Evolutionary conservation across 129 eudicot species (phyloP).

Genomic region (Flaveria robusta): DNA sequence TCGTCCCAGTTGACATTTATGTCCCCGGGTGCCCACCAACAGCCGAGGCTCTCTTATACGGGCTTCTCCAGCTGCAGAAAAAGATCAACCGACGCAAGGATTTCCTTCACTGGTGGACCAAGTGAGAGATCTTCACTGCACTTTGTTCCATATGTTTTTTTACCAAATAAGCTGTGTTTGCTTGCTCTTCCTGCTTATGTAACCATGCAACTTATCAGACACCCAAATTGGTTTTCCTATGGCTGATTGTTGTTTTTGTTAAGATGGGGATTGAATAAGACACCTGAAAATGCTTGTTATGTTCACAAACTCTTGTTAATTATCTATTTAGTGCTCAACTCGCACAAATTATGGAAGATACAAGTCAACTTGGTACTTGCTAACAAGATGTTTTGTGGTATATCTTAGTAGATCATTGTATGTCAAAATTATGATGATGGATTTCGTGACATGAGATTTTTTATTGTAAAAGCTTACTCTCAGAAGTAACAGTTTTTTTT

Average conservation of each 20-base stretch:
- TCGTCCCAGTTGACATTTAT: constrained; percentile 94
- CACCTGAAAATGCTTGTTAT: constrained; percentile 14
- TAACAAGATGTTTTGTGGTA: not conserved
- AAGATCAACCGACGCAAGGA: constrained; percentile 97
- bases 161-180: constrained; percentile 29
- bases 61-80: constrained; percentile 90
- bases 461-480: not conserved
- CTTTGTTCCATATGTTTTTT: constrained; percentile 9
- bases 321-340: constrained; percentile 10
- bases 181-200: constrained; percentile 17
- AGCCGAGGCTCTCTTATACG: constrained; percentile 89
- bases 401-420: not conserved
- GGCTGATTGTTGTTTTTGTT: constrained; percentile 29
- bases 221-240: constrained; percentile 11
- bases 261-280: constrained; percentile 41
- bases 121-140: constrained; percentile 43
- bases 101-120: constrained; percentile 95
- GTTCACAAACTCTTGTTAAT: constrained; percentile 18
- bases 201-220: constrained; percentile 7
- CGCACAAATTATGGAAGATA: not conserved
- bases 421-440: not conserved
- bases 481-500: no score
- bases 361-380: not conserved
- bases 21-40: constrained; percentile 99
- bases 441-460: not conserved